Conservation (phyloP, 225 moss, liverwort and hornwort species). For the Pseudoscleropodium purum region DNA sequence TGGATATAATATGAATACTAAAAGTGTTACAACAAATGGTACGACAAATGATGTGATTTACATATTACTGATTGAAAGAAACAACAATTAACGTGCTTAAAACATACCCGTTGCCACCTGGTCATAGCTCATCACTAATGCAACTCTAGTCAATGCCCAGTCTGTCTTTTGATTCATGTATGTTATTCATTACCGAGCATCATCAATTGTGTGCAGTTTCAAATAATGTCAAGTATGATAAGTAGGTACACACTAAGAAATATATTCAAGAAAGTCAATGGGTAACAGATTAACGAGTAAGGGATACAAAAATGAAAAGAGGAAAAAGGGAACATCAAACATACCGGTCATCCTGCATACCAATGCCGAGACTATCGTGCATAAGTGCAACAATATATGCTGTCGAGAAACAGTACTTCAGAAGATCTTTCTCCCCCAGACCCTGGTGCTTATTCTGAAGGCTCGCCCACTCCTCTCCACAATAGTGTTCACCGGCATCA, state of each 20-base stretch:
- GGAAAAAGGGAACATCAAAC: not conserved
- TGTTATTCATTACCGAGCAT: not conserved
- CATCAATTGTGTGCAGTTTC: not conserved
- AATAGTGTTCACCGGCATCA: slow-evolving; percentile 53
- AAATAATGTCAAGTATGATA: not conserved
- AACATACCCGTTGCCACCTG: not conserved
- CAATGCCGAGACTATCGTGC: slow-evolving; percentile 59
- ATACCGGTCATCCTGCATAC: slow-evolving; percentile 51
- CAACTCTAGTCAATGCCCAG: not conserved
- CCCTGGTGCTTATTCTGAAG: slow-evolving; percentile 32
- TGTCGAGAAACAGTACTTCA: slow-evolving; percentile 60
- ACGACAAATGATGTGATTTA: not conserved
- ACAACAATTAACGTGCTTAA: not conserved
- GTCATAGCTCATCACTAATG: not conserved
- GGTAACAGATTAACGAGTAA: not conserved
- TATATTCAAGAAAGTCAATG: not conserved
- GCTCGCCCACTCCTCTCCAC: slow-evolving; percentile 44
- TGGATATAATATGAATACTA: not conserved
- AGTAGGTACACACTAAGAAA: not conserved
- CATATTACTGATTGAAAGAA: not conserved
- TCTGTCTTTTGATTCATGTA: not conserved
- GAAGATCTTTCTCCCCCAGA: slow-evolving; percentile 40
- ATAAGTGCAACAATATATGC: slow-evolving; percentile 61
- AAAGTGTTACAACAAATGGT: not conserved
- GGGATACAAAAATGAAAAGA: not conserved